These are phyloP conservation scores for Fusarium coicis DNA, from an alignment of 2,329 filamentous ascomycete species.

Conservation along the genomic window DNA sequence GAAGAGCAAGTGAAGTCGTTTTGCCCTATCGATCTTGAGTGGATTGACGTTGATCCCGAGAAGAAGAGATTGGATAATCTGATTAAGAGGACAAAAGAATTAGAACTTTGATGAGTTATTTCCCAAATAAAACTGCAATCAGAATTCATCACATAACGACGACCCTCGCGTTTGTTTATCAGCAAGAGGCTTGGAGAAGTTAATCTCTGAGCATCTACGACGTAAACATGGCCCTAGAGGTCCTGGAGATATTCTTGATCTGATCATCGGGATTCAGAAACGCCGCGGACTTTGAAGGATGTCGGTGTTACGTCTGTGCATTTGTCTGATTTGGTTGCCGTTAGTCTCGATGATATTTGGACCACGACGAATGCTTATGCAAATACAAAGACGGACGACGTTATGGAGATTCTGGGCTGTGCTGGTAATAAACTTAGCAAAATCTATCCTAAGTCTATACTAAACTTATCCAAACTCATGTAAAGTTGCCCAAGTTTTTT, in stretches of 20 bases:
- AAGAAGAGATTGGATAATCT: not conserved
- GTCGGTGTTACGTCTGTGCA: not conserved
- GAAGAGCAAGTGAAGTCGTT: not conserved
- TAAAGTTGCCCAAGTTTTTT: too few relatives aligned
- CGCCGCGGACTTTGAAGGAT: constrained; percentile 3
- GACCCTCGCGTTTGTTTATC: too few relatives aligned
- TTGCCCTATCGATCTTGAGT: not conserved
- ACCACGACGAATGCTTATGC: constrained; percentile 9
- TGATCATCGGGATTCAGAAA: not conserved
- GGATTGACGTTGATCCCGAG: not conserved
- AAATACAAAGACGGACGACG: not conserved
- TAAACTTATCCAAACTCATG: too few relatives aligned
- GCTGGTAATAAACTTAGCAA: too few relatives aligned
- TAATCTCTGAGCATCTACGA: constrained; percentile 2
- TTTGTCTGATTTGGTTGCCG: not conserved
- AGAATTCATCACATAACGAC: too few relatives aligned
- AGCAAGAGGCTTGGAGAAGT: not conserved
- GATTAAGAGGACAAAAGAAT: not conserved
- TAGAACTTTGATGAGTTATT: not conserved
- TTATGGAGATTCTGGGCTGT: too few relatives aligned
- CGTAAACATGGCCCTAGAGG: not conserved
- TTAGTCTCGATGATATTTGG: constrained; percentile 14
- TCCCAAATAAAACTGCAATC: too few relatives aligned
- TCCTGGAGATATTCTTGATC: constrained; percentile 1
- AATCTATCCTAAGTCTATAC: too few relatives aligned